Conservation (phyloP, 345 rosid species). For the Pistacia integerrima region DNA sequence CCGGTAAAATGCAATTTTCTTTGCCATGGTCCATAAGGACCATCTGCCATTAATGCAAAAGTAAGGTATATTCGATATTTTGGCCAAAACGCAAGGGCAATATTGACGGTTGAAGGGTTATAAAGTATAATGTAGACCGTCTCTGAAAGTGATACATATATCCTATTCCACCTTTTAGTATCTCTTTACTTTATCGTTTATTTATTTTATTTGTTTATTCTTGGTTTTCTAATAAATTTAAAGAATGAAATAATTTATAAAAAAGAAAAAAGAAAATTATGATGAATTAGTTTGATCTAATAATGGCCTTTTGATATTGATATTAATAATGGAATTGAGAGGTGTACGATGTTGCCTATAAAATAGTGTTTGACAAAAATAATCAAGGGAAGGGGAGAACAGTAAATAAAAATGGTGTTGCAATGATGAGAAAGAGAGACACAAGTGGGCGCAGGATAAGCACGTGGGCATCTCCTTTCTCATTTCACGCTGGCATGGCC, state of each 20-base stretch:
- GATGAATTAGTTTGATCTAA: neutral
- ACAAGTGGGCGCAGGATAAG: slow-evolving; percentile 74
- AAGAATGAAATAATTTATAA: neutral
- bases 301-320: slow-evolving; percentile 1
- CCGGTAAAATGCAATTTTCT: slow-evolving; percentile 14
- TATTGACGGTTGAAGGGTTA: neutral
- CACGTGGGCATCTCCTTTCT: slow-evolving; percentile 77
- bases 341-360: slow-evolving; percentile 37
- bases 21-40: slow-evolving; percentile 24
- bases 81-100: slow-evolving; percentile 27
- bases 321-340: slow-evolving; percentile 17
- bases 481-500: slow-evolving; percentile 61
- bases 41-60: slow-evolving; percentile 31
- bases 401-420: slow-evolving; percentile 30
- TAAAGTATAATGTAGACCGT: neutral
- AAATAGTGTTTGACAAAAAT: slow-evolving; percentile 45
- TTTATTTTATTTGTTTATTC: neutral
- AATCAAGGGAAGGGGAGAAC: slow-evolving; percentile 16
- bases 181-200: neutral
- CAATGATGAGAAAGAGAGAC: slow-evolving; percentile 75
- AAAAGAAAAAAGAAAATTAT: too few relatives aligned
- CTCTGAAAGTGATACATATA: slow-evolving; percentile 29
- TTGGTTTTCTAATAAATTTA: neutral
- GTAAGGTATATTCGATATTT: slow-evolving; percentile 19
- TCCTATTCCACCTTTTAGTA: slow-evolving; percentile 18